phyloP scores from a whole-genome alignment of 352 stramenopile genomes.

The Globisporangium recalcitrans region DNA sequence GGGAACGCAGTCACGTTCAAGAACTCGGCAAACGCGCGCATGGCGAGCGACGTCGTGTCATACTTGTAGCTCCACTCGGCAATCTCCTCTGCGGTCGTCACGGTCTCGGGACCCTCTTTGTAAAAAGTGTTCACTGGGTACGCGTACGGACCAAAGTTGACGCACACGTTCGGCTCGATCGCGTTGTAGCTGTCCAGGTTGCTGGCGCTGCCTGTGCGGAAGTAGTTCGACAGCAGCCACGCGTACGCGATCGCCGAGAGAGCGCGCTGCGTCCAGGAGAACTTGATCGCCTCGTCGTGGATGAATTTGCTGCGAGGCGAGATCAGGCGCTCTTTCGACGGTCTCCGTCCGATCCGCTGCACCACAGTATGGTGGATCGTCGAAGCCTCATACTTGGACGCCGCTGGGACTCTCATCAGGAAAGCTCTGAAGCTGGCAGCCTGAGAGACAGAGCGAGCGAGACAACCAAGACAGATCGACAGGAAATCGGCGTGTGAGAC shows the following conservation, averaged over 20 bases:
- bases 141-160: slow-evolving; percentile 14
- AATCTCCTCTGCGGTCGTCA: neutral
- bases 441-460: neutral
- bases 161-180: slow-evolving; percentile 9
- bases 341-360: neutral
- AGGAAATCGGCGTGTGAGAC: neutral
- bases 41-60: neutral
- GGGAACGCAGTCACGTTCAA: neutral
- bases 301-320: neutral
- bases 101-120: neutral
- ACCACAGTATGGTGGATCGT: neutral
- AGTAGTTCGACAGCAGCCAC: slow-evolving; percentile 3
- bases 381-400: neutral
- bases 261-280: slow-evolving; percentile 1
- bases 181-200: neutral
- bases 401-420: neutral
- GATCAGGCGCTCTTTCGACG: neutral
- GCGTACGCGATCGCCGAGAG: neutral
- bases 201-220: slow-evolving; percentile 3
- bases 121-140: slow-evolving; percentile 2
- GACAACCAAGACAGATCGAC: neutral
- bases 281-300: neutral
- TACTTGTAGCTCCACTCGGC: slow-evolving; percentile 7
- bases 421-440: neutral
- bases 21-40: neutral